Evolutionary conservation across 345 rosid species (phyloP), one percentile per base, ranked within the genome.

Genomic region (Salix exigua): DNA sequence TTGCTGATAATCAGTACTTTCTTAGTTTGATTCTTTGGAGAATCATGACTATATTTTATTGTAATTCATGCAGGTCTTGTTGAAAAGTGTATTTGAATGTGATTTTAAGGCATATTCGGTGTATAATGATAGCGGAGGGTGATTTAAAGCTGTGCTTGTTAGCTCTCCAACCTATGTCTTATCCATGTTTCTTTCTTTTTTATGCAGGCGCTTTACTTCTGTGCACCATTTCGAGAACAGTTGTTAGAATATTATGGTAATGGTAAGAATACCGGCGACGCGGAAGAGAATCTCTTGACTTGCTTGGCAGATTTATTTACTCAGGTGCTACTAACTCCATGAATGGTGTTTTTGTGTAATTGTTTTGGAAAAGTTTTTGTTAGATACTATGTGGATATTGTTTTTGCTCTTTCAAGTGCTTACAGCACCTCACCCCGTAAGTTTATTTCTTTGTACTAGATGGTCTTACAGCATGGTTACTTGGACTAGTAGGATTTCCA

Each of bases 191-290:
- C 2, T 37, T 25, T 23, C 23, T 42, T 14, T 11, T 1, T 37
- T 28, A 16, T 77, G 16, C 89, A 96, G 99, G 99, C 99, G 38
- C 97, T 96, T 80, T 96, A 96, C 73, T 96, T 96, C 80, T 96
- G 99, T 71, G 98, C 91, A 73, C 97, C 98, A 30, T 96, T 96
- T 86, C 99, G 99, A 40, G 99, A 96, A 84, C 99, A 96, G 78
- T 82, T 96, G 86, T 92, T 96, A 42, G 99, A 96, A n/a, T 94
- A 94, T 82, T 93, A 91, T 78, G 86, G 92, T 30, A 92, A 80
- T 77, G 88, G 88, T 80, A 96, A 94, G 84, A 90, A 73, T 72
- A 74, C 74, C 7, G 93, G 85, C 19, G 99, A 94, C 77, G 92
- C 88, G 21, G 99, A 94, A 80, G 99, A 96, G 86, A 96, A 96